A percentile compares a stretch with the other conserved stretches of the same genome.
These are phyloP conservation scores for Xylariaceae sp. DNA, from an alignment of 2,329 filamentous ascomycete species.

Conservation along the genomic window DNA sequence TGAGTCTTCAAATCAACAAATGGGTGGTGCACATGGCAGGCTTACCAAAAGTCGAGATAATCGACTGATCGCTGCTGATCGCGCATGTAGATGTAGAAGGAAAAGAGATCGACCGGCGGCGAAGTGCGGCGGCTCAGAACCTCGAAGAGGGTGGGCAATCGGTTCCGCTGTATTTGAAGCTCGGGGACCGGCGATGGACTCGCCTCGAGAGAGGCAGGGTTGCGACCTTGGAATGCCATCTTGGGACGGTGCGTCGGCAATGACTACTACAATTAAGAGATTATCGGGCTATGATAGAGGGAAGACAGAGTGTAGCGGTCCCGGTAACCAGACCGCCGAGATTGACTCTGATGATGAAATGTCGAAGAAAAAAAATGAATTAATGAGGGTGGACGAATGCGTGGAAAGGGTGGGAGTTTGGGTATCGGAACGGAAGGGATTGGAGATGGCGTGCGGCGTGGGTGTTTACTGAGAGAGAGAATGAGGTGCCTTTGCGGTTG, in stretches of 20 bases:
- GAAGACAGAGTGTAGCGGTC: background rate
- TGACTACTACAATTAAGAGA: background rate
- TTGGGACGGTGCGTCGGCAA: constrained; percentile 14
- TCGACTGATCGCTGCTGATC: constrained; percentile 97
- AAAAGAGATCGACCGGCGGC: constrained; percentile 93
- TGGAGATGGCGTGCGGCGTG: background rate
- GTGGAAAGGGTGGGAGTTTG: constrained; percentile 9
- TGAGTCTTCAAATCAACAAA: constrained; percentile 15
- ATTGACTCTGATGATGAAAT: background rate
- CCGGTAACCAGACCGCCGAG: background rate
- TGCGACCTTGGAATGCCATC: constrained; percentile 34
- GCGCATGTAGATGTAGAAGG: constrained; percentile 99
- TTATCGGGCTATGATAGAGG: background rate
- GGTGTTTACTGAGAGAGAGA: background rate
- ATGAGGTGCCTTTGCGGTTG: background rate
- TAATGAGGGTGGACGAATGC: background rate
- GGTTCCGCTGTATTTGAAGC: constrained; percentile 62
- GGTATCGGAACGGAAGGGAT: background rate
- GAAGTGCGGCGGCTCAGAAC: constrained; percentile 91
- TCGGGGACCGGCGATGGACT: constrained; percentile 54
- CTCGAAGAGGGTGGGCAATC: constrained; percentile 91
- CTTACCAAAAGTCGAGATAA: constrained; percentile 96
- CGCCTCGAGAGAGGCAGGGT: constrained; percentile 26
- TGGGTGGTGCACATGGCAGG: constrained; percentile 14
- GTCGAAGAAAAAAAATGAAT: no score